Evolutionary conservation across 2,329 filamentous ascomycete species (phyloP).

Genomic region (Exserohilum rostratum): DNA sequence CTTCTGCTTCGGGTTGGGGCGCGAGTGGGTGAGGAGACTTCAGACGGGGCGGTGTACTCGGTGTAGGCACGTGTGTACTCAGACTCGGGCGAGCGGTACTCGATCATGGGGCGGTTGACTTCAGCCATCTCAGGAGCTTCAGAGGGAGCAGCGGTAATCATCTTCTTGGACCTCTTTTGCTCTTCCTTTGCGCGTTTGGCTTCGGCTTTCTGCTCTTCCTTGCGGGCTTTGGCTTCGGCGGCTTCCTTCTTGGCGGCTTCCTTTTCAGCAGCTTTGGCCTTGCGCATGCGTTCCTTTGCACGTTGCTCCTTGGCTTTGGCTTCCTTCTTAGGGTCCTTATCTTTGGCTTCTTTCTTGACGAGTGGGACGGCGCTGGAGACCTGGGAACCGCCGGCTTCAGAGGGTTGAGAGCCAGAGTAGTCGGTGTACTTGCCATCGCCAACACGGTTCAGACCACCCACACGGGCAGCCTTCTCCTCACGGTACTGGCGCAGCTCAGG

Average conservation of each 20-base stretch:
- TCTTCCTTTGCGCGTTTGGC: conserved; percentile 48
- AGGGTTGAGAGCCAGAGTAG: conserved; percentile 69
- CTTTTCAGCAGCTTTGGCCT: conserved; percentile 54
- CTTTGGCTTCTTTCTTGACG: conserved; percentile 50
- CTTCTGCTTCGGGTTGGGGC: conserved; percentile 20
- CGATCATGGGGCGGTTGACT: conserved; percentile 31
- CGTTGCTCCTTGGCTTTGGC: conserved; percentile 46
- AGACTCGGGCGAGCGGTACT: conserved; percentile 21
- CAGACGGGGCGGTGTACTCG: conserved; percentile 39
- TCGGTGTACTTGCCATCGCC: conserved; percentile 82
- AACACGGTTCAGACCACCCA: conserved; percentile 86
- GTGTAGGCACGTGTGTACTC: conserved; percentile 34
- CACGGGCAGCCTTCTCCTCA: conserved; percentile 81
- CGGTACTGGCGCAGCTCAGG: conserved; percentile 80
- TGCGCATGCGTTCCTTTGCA: conserved; percentile 58
- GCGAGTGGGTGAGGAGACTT: conserved; percentile 22
- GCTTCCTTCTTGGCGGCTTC: conserved; percentile 40
- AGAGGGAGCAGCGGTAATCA: conserved; percentile 35
- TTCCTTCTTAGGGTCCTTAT: conserved; percentile 49
- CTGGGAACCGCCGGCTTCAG: conserved; percentile 61
- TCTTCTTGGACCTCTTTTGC: conserved; percentile 53
- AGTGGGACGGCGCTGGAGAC: conserved; percentile 51
- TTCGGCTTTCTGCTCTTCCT: conserved; percentile 48
- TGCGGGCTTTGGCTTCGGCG: conserved; percentile 52
- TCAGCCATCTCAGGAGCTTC: conserved; percentile 40